Percentiles rank a stretch among this genome's conserved stretches.
Evolutionary conservation across 1,284 basidiomycete species (phyloP).

Genomic region (Apiotrichum laibachii): DNA sequence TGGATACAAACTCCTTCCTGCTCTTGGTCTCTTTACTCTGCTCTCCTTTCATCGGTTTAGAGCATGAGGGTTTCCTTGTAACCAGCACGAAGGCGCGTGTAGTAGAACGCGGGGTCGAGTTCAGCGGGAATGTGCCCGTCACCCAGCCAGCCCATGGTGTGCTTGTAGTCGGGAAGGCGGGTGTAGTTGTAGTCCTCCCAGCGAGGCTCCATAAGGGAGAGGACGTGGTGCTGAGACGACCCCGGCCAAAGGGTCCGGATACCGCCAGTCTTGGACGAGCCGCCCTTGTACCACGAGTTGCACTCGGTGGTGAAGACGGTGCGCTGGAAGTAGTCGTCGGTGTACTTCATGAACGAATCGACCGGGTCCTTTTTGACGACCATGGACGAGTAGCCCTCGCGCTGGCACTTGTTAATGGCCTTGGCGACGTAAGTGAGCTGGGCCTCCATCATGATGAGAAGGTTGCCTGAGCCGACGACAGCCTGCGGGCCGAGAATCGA

Average conservation of each 20-base stretch:
- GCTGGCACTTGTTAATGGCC: slow-evolving; percentile 16
- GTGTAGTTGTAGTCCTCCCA: slow-evolving; percentile 42
- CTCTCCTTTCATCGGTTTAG: no score
- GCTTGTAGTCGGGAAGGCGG: slow-evolving; percentile 8
- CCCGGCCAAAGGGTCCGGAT: slow-evolving; percentile 28
- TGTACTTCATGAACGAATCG: slow-evolving; percentile 36
- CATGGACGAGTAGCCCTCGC: slow-evolving; percentile 23
- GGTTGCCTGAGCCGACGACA: slow-evolving; percentile 12
- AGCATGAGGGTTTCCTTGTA: no score
- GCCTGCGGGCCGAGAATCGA: slow-evolving; percentile 13
- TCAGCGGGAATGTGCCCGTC: slow-evolving; percentile 14
- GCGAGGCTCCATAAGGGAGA: slow-evolving; percentile 31
- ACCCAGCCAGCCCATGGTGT: slow-evolving; percentile 19
- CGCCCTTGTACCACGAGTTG: slow-evolving; percentile 31
- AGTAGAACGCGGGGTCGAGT: slow-evolving; percentile 13
- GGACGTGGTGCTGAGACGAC: slow-evolving; percentile 19
- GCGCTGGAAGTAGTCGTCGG: slow-evolving; percentile 29
- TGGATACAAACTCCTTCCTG: no score
- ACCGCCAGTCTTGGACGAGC: slow-evolving; percentile 9
- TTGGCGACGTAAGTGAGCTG: no score
- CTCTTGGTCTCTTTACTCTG: no score
- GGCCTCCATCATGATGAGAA: slow-evolving; percentile 22
- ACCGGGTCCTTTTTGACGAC: slow-evolving; percentile 29
- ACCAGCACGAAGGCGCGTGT: not conserved
- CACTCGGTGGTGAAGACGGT: slow-evolving; percentile 33